Base-by-base conservation (phyloP, 1,139 yeast genomes). In the Saccharomyces hybrid region DNA sequence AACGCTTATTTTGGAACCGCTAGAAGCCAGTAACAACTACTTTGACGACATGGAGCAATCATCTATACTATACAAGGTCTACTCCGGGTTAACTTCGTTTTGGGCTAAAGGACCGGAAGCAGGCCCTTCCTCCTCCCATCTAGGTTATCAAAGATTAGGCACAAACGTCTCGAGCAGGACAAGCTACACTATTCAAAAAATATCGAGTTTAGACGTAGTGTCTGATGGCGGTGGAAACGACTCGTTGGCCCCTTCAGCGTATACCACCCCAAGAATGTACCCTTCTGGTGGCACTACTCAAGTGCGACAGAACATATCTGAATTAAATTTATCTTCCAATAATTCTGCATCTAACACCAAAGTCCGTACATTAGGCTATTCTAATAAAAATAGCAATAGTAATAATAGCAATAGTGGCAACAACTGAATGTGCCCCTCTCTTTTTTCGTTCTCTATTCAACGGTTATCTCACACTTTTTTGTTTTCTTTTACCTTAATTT, bases 1-100 rank as follows among this genome's bases (percentile, higher is more conserved):
- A 12, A 87, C 84, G 0, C 69, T 86, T 50, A 80, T 84, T 29
- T 28, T 52, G 29, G 49, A 52, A 14, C 47, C 54, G 21, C 48
- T 52, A 14, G 42, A 38, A 38, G 24, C 11, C 44, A 16, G 14
- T 9, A 38, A 16, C 24, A 38, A 16, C 9, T 9, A 16, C 16
- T 38, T 38, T 11, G 44, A 38, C 24, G 21, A 38, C 24, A 8
- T 16, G 24, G 44, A 38, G 7, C 44, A 38, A 5, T 38, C 44
- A 14, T 38, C 44, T 16, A 16, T 38, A 9, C 9, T 38, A 8
- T 21, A 38, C 11, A 38, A 11, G n/a, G 24, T 38, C 16, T 38
- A 38, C 11, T 16, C 24, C 5, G 44, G 44, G 9, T 38, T 38
- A 21, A 38, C 44, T 9, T 38, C 21, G 4, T 38, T 38, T 38